Conservation (phyloP, 345 rosid species). For the Acer campestre region DNA sequence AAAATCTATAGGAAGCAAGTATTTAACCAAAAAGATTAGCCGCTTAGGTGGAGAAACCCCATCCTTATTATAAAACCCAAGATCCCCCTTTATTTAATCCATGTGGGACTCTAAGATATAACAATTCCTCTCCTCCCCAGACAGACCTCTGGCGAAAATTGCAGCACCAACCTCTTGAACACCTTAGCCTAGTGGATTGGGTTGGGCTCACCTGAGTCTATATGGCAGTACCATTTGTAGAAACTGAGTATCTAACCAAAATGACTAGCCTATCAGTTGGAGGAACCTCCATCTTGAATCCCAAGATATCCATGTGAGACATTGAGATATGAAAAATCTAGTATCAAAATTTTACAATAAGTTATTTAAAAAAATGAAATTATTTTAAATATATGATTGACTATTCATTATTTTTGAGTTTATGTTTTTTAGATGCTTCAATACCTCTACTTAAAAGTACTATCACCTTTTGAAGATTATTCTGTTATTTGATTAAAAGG, state of each 20-base stretch:
- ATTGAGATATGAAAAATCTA: not conserved
- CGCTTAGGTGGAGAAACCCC: not conserved
- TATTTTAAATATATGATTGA: constrained; percentile 1
- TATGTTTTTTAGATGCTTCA: not conserved
- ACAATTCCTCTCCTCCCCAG: not conserved
- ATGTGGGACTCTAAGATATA: not conserved
- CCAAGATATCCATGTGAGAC: not conserved
- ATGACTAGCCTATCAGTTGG: not conserved
- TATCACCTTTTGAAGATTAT: constrained; percentile 9
- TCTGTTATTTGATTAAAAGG: constrained; percentile 6
- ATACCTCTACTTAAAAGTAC: not conserved
- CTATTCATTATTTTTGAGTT: not conserved
- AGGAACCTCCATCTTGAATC: not conserved
- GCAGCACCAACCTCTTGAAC: not conserved
- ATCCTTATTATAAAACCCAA: too few relatives aligned
- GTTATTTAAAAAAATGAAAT: too few relatives aligned
- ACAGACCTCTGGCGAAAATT: not conserved
- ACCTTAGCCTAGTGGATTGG: not conserved
- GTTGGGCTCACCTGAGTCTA: not conserved
- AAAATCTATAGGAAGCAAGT: not conserved
- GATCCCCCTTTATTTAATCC: not conserved
- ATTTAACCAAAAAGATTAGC: not conserved
- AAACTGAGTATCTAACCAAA: not conserved
- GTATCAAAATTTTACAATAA: not conserved
- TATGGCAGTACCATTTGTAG: not conserved